A percentile compares a stretch with the other conserved stretches of the same genome.
Evolutionary conservation across 1,284 basidiomycete species (phyloP).

Genomic region (Apiotrichum brassicae): DNA sequence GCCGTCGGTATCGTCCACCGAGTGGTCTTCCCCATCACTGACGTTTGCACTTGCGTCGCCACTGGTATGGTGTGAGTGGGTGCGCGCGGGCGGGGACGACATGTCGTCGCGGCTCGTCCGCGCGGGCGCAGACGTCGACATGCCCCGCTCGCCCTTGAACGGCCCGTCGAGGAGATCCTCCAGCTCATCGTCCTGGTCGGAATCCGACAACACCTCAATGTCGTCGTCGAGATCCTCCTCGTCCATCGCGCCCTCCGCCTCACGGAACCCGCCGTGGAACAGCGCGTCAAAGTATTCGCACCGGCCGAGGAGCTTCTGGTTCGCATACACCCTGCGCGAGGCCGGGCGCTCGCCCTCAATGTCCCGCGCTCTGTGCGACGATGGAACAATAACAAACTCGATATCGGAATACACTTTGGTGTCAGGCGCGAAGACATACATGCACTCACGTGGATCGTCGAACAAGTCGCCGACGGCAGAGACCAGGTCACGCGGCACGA

Average conservation of each 20-base stretch:
- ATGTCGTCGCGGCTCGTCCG: not conserved
- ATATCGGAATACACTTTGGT: slow-evolving; percentile 65
- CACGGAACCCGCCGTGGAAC: slow-evolving; percentile 42
- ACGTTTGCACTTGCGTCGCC: slow-evolving; percentile 1
- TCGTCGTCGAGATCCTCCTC: slow-evolving; percentile 32
- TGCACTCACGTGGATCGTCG: slow-evolving; percentile 57
- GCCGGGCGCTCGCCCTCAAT: slow-evolving; percentile 2
- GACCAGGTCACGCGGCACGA: slow-evolving; percentile 40
- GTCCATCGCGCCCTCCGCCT: slow-evolving; percentile 28
- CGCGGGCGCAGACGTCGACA: slow-evolving; percentile 1
- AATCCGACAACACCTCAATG: slow-evolving; percentile 37
- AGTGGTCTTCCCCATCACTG: slow-evolving; percentile 14
- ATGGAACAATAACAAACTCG: slow-evolving; percentile 61
- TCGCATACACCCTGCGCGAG: slow-evolving; percentile 50
- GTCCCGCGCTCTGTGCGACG: not conserved
- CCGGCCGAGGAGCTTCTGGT: slow-evolving; percentile 60
- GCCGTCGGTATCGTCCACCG: not conserved
- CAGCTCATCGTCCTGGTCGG: slow-evolving; percentile 43
- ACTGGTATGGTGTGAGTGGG: not conserved
- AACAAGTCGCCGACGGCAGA: slow-evolving; percentile 64
- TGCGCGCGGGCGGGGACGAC: not conserved
- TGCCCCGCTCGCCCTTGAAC: slow-evolving; percentile 3
- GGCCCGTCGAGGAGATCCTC: slow-evolving; percentile 3
- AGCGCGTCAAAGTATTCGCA: slow-evolving; percentile 64
- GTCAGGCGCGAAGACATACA: too few relatives aligned